Base-by-base conservation (phyloP, 208 protist species). In the Acanthamoeba royreba region DNA sequence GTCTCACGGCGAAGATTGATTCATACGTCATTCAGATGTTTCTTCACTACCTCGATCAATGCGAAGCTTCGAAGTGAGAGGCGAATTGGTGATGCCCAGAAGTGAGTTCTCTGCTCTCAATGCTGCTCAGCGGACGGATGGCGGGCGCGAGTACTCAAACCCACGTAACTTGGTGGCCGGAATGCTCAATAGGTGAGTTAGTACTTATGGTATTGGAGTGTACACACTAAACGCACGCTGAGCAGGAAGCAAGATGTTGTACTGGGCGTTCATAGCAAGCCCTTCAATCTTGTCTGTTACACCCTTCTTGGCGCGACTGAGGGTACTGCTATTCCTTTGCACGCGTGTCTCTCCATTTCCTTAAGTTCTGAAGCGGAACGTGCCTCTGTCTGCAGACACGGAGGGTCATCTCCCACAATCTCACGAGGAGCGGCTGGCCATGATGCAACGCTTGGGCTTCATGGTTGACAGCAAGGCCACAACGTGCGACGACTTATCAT, bases 121-220 rank as follows among this genome's bases (percentile, higher is more conserved):
- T 77, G 42, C 69, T 52, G 19, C 11, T 13, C 87, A 91, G 52
- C 13, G 45, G 9, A 22, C 55, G 2, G 86, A 55, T 47, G 91
- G 74, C 22, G 58, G 53, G 13, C 19, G 33, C 15, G 28, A 83
- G 61, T 96, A 93, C 74, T 94, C 92, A 42, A 96, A 95, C 42
- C 93, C 95, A 31, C 88, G 95, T 40, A 96, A 96, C 49, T 61
- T 95, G 1, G 95, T 96, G 31, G 93, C 95, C 7, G 95, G 95
- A 4, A 46, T 93, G 28, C 47, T 96, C 43, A 94, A 95, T 17
- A 63, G 92, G 63, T 49, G 49, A 33, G 38, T 42, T 28, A 77
- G 33, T 92, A 35, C 42, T 28, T 58, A 7, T 87, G 79, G 11
- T 53, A 45, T 2, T 40, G 5, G 35, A 28, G 58, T n/a, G 15